phyloP scores from a whole-genome alignment of 2,329 filamentous ascomycete genomes.

The Apiospora rasikravindrae region DNA sequence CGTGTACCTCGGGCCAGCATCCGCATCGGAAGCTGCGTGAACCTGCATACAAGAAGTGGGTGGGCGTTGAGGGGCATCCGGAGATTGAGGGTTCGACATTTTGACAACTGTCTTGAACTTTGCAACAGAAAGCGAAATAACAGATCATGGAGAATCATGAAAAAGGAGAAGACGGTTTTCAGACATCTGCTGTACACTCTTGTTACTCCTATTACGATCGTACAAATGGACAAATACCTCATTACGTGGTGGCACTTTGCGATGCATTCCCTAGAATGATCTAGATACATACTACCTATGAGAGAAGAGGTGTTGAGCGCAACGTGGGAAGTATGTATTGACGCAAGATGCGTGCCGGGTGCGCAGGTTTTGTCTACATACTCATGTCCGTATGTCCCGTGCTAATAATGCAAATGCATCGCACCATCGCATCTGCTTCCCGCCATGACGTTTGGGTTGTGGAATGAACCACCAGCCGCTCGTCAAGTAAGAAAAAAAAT shows the following conservation, averaged over 20 bases:
- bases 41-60: constrained; percentile 12
- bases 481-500: background rate
- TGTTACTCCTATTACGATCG: background rate
- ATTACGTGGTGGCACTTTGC: background rate
- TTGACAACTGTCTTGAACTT: constrained; percentile 16
- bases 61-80: constrained; percentile 13
- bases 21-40: constrained; percentile 2
- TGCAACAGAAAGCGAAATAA: background rate
- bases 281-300: background rate
- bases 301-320: too few relatives aligned
- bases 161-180: background rate
- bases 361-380: background rate
- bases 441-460: constrained; percentile 4
- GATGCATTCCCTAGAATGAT: background rate
- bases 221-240: background rate
- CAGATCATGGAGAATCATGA: background rate
- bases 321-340: too few relatives aligned
- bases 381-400: background rate
- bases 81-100: constrained; percentile 13
- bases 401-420: background rate
- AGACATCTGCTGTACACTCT: background rate
- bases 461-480: background rate
- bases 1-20: constrained; percentile 1
- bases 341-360: background rate
- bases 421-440: background rate